Percentiles rank a stretch among this genome's conserved stretches.
Evolutionary conservation across 169 alveolate species (phyloP).

Genomic region (Plasmodium gaboni): DNA sequence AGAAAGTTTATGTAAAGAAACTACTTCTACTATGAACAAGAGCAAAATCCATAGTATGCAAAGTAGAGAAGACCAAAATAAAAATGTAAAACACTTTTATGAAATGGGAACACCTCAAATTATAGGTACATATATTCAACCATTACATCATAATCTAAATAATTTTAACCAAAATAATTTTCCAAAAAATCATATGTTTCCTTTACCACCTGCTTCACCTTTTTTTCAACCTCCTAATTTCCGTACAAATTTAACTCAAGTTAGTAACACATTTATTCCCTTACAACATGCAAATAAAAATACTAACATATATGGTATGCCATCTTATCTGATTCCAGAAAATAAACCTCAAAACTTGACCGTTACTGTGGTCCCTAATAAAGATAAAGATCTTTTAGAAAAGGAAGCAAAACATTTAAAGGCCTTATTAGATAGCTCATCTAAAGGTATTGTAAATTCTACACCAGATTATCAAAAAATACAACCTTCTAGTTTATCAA

Average conservation of each 20-base stretch:
- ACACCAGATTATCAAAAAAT: slow-evolving; percentile 76
- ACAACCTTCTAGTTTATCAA: slow-evolving; percentile 31
- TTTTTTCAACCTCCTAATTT: slow-evolving; percentile 71
- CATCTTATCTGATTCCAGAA: slow-evolving; percentile 72
- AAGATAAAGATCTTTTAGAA: slow-evolving; percentile 60
- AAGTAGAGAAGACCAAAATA: slow-evolving; percentile 1
- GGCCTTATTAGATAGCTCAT: slow-evolving; percentile 50
- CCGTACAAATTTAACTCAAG: slow-evolving; percentile 25
- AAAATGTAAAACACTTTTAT: slow-evolving; percentile 48
- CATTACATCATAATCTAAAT: slow-evolving; percentile 38
- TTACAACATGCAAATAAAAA: slow-evolving; percentile 19
- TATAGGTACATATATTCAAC: slow-evolving; percentile 75
- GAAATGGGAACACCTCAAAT: slow-evolving; percentile 58
- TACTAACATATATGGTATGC: slow-evolving; percentile 59
- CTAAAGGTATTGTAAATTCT: slow-evolving; percentile 77
- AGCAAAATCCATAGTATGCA: background rate
- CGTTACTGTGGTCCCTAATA: slow-evolving; percentile 74
- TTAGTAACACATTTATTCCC: slow-evolving; percentile 36
- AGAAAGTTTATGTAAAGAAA: slow-evolving; percentile 68
- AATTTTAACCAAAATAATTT: background rate
- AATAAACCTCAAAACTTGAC: slow-evolving; percentile 60
- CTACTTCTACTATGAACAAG: slow-evolving; percentile 32
- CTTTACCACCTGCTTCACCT: slow-evolving; percentile 59
- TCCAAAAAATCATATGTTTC: slow-evolving; percentile 16
- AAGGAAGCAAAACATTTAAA: slow-evolving; percentile 63